Evolutionary conservation across 768 basidiomycete species (phyloP).

Genomic region (Lactarius quietus): DNA sequence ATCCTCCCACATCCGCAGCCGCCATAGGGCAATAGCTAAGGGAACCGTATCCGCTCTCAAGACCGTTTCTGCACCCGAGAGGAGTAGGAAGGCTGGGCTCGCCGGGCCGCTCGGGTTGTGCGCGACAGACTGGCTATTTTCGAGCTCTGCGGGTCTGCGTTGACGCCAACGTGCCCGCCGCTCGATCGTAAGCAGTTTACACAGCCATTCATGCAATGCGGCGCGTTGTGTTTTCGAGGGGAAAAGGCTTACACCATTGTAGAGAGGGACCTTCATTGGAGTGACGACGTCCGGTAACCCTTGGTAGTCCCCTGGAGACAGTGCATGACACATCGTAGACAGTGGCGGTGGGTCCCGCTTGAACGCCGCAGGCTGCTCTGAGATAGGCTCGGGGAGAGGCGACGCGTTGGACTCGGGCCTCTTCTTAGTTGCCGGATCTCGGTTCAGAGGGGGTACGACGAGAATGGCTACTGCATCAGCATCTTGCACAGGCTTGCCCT

Average conservation of each 20-base stretch:
- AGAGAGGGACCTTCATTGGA: slow-evolving; percentile 50
- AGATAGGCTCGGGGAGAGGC: slow-evolving; percentile 3
- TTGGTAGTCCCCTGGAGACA: slow-evolving; percentile 14
- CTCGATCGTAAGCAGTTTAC: slow-evolving; percentile 48
- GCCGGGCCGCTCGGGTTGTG: slow-evolving; percentile 40
- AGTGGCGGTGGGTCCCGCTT: slow-evolving; percentile 29
- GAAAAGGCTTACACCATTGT: slow-evolving; percentile 64
- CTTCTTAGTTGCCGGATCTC: slow-evolving; percentile 43
- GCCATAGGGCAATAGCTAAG: slow-evolving; percentile 73
- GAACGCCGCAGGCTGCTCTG: background rate
- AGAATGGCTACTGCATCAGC: slow-evolving; percentile 61
- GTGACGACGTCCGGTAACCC: slow-evolving; percentile 33
- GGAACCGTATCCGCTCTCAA: slow-evolving; percentile 57
- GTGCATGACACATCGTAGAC: slow-evolving; percentile 31
- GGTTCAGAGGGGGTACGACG: slow-evolving; percentile 63
- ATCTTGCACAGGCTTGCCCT: slow-evolving; percentile 46
- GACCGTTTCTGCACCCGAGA: slow-evolving; percentile 47
- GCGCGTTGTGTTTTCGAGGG: slow-evolving; percentile 60
- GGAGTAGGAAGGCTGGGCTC: slow-evolving; percentile 70
- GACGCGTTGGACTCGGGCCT: slow-evolving; percentile 35
- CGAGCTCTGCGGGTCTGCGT: background rate
- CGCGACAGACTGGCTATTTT: background rate
- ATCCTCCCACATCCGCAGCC: slow-evolving; percentile 67
- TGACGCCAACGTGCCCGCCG: slow-evolving; percentile 31
- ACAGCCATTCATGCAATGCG: slow-evolving; percentile 48